Base-by-base conservation (phyloP, 495 filamentous ascomycete genomes). In the Ramalina peruviana region DNA sequence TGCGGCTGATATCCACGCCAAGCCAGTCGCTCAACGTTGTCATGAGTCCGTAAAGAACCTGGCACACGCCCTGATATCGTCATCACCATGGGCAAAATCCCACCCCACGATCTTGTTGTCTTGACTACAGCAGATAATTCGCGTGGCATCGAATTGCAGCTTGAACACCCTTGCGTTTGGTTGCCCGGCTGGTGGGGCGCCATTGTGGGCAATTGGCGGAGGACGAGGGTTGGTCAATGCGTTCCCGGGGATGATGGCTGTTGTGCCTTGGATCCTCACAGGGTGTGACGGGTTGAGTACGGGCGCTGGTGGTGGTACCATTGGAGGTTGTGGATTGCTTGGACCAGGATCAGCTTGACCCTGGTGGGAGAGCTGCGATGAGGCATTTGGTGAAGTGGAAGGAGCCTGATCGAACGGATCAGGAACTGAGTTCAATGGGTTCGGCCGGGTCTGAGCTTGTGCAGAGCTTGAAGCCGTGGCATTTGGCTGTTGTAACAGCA, bases 81-180 rank as follows among this genome's bases (percentile, higher is more conserved):
- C 67, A 47, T 98, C 92, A n/a, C 77, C 84, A 56, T 84, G 84
- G 44, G 88, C 90, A 72, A 95, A 98, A 67, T 98, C 92, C 92
- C 92, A 98, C 4, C 89, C 92, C 3, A 97, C 86, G 53, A 98
- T 97, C 45, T 82, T 80, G 27, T 80, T 83, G 50, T 92, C 84
- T 58, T 95, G 88, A 43, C 82, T 86, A 56, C 90, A 94, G 66
- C 88, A 94, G 48, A 98, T 85, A 62, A 98, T 94, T 61, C 89
- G 81, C 41, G 90, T 75, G 0, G 88, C 82, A 59, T 98, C 92
- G 58, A 96, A 98, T 67, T 98, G 93, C 23, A 97, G 72, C 66
- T 98, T 98, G 69, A 96, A 98, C n/a, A 98, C 86, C 25, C 92
- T 67, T 13, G 79, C 75, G 51, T 79, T 79, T 53, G 51, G 74